Base-by-base conservation (phyloP, 108 stramenopile species). In the Skeletonema grethae region DNA sequence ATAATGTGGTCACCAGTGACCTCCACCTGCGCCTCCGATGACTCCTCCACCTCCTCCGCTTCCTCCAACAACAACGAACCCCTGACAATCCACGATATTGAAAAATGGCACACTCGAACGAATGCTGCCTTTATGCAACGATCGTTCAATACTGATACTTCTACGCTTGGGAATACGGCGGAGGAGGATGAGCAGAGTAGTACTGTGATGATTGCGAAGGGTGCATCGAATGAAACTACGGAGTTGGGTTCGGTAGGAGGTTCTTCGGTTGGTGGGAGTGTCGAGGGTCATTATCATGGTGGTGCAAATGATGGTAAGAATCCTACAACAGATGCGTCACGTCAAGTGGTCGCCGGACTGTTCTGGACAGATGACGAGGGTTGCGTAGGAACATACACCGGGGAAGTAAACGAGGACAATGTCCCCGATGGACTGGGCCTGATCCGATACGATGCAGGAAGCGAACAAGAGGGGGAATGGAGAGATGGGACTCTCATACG, bases 391-490 rank as follows among this genome's bases (percentile, higher is more conserved):
- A 18, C 18, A 0, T 48, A 48, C 18, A 48, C 46, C 3, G 46
- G 46, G 11, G 46, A 48, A 20, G 46, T 48, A 1, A 48, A 48
- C 13, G 46, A 48, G 3, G 16, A 48, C n/a, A 48, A 48, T 48
- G 16, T 48, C n/a, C 46, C 46, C n/a, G 46, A 48, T 18, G 46
- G 46, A 48, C 46, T 48, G 3, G 46, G 46, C 1, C 18, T 48
- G 46, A 7, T 48, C 16, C 46, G 46, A 39, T 10, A 10, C 38
- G 12, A 39, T 11, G 12, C 10, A 39, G 18, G 18, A 20, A 18
- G 46, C 18, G 46, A 48, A 48, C 46, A 48, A 48, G 46, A 48
- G 46, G 46, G 46, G n/a, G 46, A 48, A 48, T 48, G 46, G 46
- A 48, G 16, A 18, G 18, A 48, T 48, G 46, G 46, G 4, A 48